A percentile compares a stretch with the other conserved stretches of the same genome.
Conservation (phyloP, 2,329 filamentous ascomycete species). For the Hymenotorrendiella dingleyae region DNA sequence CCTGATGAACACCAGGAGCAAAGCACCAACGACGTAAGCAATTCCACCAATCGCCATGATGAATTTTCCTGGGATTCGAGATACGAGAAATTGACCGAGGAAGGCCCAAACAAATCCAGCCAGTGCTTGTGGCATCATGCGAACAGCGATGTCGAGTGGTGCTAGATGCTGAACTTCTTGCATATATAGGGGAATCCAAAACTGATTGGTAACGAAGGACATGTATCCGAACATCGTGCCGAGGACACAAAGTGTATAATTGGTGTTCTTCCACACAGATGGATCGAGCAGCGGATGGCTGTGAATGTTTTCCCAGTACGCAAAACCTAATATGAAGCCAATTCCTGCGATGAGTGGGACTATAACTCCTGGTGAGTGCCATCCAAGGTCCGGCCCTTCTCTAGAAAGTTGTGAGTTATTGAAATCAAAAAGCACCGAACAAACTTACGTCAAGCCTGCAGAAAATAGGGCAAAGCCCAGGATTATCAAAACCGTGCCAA, state of each 20-base stretch:
- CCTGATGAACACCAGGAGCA: slow-evolving; percentile 52
- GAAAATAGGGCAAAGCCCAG: slow-evolving; percentile 19
- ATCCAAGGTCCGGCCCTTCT: slow-evolving; percentile 45
- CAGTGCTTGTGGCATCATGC: slow-evolving; percentile 60
- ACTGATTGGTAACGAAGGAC: slow-evolving; percentile 53
- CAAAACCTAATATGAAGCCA: slow-evolving; percentile 48
- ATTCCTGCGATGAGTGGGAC: slow-evolving; percentile 55
- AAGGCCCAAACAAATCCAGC: slow-evolving; percentile 58
- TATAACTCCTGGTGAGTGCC: slow-evolving; percentile 57
- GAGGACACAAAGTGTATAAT: slow-evolving; percentile 52
- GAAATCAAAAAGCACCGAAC: background rate
- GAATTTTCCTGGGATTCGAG: slow-evolving; percentile 57
- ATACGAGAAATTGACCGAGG: slow-evolving; percentile 54
- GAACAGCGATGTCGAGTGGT: slow-evolving; percentile 49
- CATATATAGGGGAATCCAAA: slow-evolving; percentile 62
- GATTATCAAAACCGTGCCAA: slow-evolving; percentile 19
- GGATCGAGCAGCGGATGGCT: slow-evolving; percentile 46
- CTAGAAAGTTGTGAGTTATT: slow-evolving; percentile 11
- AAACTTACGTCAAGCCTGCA: slow-evolving; percentile 24
- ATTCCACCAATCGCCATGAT: slow-evolving; percentile 45
- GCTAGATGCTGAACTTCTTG: slow-evolving; percentile 49
- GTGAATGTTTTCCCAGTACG: slow-evolving; percentile 55
- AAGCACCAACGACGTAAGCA: slow-evolving; percentile 35
- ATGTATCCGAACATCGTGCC: slow-evolving; percentile 52
- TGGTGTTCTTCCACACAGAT: slow-evolving; percentile 52